Conservation (phyloP, 2,329 filamentous ascomycete genomes). For the Trichoderma sp. region DNA sequence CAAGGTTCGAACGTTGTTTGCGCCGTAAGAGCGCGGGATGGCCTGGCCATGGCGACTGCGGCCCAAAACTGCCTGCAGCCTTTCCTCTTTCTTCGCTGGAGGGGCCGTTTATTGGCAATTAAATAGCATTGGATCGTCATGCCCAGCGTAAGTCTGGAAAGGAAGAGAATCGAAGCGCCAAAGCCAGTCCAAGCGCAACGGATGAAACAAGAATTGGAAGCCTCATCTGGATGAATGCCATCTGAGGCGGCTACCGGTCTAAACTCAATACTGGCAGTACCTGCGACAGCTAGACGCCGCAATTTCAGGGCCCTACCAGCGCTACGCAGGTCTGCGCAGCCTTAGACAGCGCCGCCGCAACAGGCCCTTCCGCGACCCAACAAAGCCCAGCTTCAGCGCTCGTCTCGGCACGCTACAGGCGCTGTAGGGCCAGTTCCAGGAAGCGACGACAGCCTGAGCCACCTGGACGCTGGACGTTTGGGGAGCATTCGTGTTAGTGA, state of each 20-base stretch:
- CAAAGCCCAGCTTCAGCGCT: conserved; percentile 4
- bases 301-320: conserved; percentile 15
- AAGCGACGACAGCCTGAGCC: conserved; percentile 11
- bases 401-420: not conserved
- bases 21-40: not conserved
- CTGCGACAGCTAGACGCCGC: not conserved
- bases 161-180: not conserved
- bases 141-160: not conserved
- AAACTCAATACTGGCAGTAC: not conserved
- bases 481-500: conserved; percentile 26
- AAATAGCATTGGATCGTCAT: not conserved
- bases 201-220: not conserved
- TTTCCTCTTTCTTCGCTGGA: not conserved
- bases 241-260: not conserved
- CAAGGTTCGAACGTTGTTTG: not conserved
- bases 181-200: not conserved
- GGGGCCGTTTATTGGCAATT: not conserved
- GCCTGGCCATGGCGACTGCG: not conserved
- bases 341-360: conserved; percentile 3
- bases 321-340: not conserved
- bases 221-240: not conserved
- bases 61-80: not conserved
- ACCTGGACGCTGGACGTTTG: not conserved
- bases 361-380: not conserved
- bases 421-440: conserved; percentile 17